Base-by-base conservation (phyloP, 2,329 filamentous ascomycete species). In the Teratosphaeria nubilosa region DNA sequence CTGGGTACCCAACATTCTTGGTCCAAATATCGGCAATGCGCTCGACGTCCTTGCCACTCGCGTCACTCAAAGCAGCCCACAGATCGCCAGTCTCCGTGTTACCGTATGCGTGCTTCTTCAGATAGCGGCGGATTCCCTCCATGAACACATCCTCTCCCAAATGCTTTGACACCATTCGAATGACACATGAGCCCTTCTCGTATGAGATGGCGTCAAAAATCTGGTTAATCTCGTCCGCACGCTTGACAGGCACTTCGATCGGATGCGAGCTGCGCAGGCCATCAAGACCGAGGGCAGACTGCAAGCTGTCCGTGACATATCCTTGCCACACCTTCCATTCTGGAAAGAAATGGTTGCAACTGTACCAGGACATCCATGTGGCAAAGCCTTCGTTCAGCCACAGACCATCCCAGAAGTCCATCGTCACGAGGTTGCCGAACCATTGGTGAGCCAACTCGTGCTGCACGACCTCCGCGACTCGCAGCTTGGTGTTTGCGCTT, bases 191-290 rank as follows among this genome's bases (percentile, higher is more conserved):
- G 20, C 92, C 92, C 78, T 97, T 97, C 58, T 90, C 91, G 76
- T 97, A 97, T 1, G 92, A 96, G 65, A 97, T 97, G 62, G 91
- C 90, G 71, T 97, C 92, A 67, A 97, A 97, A 66, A 97, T 97
- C 76, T 97, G 91, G 76, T 96, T 96, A 73, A 97, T 91, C 75
- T 97, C 91, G 66, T 95, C 91, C 30, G 91, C 91, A 59, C 88
- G 86, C 81, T 96, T 95, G 63, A 97, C 91, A 1, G 92, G 92
- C 0, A 96, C 91, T 74, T 97, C 92, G 59, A 97, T 95, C 5
- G 92, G 92, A 73, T 97, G 92, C 69, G 90, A 95, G 82, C 91
- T 96, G 66, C 92, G 85, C 56, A 97, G 78, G 3, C 91, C 95
- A 73, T 97, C 92, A 5, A 97, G 82, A 24, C 86, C 86, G 41